Evolutionary conservation across 2,329 filamentous ascomycete species (phyloP).

Genomic region (Drechslerella dactyloides): DNA sequence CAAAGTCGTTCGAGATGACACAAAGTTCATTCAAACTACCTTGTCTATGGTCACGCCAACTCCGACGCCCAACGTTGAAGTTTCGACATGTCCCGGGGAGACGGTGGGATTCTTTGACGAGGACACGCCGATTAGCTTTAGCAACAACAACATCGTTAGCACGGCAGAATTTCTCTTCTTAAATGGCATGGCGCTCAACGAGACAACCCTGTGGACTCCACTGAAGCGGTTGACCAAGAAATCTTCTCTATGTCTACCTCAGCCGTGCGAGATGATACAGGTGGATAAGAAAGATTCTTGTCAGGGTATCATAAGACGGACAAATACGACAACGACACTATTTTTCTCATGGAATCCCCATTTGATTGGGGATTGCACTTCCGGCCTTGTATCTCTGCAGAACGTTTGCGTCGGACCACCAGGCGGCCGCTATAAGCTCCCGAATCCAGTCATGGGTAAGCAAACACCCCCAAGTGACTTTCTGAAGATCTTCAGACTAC

Average conservation of each 20-base stretch:
- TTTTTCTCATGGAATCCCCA: conserved; percentile 30
- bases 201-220: conserved; percentile 2
- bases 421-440: conserved; percentile 17
- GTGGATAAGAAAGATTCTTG: conserved; percentile 9
- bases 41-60: background rate
- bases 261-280: background rate
- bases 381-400: conserved; percentile 12
- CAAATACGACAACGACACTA: conserved; percentile 9
- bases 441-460: conserved; percentile 13
- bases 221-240: background rate
- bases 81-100: background rate
- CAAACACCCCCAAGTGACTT: background rate
- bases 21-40: background rate
- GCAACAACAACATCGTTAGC: conserved; percentile 20
- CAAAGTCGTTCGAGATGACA: background rate
- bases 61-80: background rate
- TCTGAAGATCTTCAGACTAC: background rate
- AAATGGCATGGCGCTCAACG: conserved; percentile 8
- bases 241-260: conserved; percentile 3
- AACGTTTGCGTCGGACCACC: conserved; percentile 24
- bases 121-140: conserved; percentile 17
- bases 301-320: conserved; percentile 8
- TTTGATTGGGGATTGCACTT: conserved; percentile 23
- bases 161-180: conserved; percentile 10
- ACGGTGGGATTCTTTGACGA: background rate